These are phyloP conservation scores for Aspergillus ruber DNA, from an alignment of 2,329 filamentous ascomycete species.

Conservation along the genomic window DNA sequence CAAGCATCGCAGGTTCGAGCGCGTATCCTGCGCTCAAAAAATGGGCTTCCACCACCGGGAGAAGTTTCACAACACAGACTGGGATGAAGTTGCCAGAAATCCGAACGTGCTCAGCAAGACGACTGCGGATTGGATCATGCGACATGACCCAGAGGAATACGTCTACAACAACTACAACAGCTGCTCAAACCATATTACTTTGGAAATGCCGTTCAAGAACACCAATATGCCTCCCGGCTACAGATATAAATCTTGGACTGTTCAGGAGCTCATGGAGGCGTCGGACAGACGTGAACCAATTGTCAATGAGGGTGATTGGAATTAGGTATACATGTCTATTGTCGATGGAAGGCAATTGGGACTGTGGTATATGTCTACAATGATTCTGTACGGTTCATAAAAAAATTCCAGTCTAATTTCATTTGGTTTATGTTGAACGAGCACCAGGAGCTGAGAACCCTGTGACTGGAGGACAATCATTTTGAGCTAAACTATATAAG, in stretches of 20 bases:
- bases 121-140: constrained; percentile 5
- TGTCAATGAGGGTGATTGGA: constrained; percentile 11
- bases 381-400: too few species aligned
- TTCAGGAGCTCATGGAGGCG: constrained; percentile 37
- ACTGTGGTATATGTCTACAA: too few species aligned
- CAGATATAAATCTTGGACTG: constrained; percentile 36
- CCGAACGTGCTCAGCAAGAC: constrained; percentile 2
- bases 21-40: constrained; percentile 45
- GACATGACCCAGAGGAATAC: constrained; percentile 9
- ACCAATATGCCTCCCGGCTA: constrained; percentile 42
- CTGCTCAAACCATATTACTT: constrained; percentile 10
- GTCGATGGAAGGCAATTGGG: too few species aligned
- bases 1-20: constrained; percentile 18
- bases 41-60: constrained; percentile 40
- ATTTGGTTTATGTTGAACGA: too few species aligned
- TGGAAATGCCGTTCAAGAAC: constrained; percentile 37
- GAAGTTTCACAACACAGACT: constrained; percentile 5
- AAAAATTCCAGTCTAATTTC: too few species aligned
- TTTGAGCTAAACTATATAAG: too few species aligned
- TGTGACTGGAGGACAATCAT: too few species aligned
- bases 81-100: constrained; percentile 6
- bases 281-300: constrained; percentile 26
- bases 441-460: too few species aligned
- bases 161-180: constrained; percentile 8
- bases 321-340: background rate